Conservation (phyloP, 2,329 filamentous ascomycete species). For the Fusarium siculi region DNA sequence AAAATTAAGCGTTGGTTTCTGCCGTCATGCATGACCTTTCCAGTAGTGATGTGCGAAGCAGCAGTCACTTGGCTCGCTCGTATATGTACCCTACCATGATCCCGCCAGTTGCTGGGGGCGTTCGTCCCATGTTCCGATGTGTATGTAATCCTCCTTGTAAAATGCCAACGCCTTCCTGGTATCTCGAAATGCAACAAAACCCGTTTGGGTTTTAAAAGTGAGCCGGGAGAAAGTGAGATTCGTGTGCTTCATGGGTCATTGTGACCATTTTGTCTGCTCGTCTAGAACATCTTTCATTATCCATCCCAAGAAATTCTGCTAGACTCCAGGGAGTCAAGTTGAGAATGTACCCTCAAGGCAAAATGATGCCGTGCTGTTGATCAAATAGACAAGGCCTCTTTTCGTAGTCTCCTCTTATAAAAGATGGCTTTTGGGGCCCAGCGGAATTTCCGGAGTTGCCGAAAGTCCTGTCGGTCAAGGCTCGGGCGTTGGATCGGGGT, state of each 20-base stretch:
- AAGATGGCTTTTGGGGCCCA: neutral
- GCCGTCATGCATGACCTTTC: constrained; percentile 36
- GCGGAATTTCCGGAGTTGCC: neutral
- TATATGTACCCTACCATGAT: constrained; percentile 37
- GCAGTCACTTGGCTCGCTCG: constrained; percentile 16
- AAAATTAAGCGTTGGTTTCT: constrained; percentile 35
- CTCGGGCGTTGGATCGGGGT: constrained; percentile 63
- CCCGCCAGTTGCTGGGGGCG: constrained; percentile 21
- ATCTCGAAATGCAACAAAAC: constrained; percentile 51
- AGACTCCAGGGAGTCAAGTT: neutral
- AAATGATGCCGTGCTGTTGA: neutral
- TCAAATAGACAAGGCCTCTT: neutral
- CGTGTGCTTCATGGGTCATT: constrained; percentile 48
- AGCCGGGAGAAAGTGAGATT: constrained; percentile 42
- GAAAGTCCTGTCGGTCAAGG: neutral
- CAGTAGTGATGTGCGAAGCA: constrained; percentile 31
- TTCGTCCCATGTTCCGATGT: constrained; percentile 33
- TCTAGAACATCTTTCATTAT: constrained; percentile 26
- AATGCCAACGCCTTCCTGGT: constrained; percentile 53
- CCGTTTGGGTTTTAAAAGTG: constrained; percentile 36
- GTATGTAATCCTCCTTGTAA: constrained; percentile 38
- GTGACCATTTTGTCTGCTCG: constrained; percentile 39
- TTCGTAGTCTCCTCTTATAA: neutral
- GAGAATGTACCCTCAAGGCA: neutral
- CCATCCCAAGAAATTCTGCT: neutral